These are phyloP conservation scores for Hyphopichia khmerensis DNA, from an alignment of 1,139 yeast species.

Conservation along the genomic window DNA sequence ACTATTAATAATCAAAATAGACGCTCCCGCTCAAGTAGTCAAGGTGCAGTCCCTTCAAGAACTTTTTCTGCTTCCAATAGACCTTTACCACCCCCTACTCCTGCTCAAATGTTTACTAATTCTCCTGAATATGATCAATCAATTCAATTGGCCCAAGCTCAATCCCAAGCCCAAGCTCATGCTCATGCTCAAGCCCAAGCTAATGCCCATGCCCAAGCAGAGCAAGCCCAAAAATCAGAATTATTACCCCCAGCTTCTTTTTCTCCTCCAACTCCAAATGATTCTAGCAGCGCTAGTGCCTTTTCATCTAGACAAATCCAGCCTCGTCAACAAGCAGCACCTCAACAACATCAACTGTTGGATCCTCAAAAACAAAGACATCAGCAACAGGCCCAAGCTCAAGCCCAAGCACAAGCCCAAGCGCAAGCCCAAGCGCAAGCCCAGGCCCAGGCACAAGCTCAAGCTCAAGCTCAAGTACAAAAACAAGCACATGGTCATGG, in stretches of 20 bases:
- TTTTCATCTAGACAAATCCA: slow-evolving; percentile 6
- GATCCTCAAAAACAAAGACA: slow-evolving; percentile 3
- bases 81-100: slow-evolving; percentile 9
- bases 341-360: slow-evolving; percentile 7
- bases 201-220: too few relatives aligned
- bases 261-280: slow-evolving; percentile 2
- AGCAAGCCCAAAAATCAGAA: slow-evolving; percentile 11
- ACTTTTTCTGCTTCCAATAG: background rate
- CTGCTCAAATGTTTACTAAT: background rate
- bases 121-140: slow-evolving; percentile 2
- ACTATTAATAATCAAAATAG: background rate
- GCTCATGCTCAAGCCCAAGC: slow-evolving; percentile 7
- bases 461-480: slow-evolving; percentile 10
- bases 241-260: slow-evolving; percentile 26
- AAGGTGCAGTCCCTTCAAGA: slow-evolving; percentile 2
- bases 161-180: slow-evolving; percentile 2
- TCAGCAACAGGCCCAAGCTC: slow-evolving; percentile 7
- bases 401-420: slow-evolving; percentile 5
- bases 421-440: slow-evolving; percentile 10
- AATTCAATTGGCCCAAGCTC: slow-evolving; percentile 3
- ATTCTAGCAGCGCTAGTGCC: background rate
- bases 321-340: background rate
- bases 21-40: slow-evolving; percentile 2
- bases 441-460: slow-evolving; percentile 10
- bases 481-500: slow-evolving; percentile 5